Evolutionary conservation across 2,329 filamentous ascomycete genomes (phyloP).

Genomic region (Cucurbitaria berberidis): DNA sequence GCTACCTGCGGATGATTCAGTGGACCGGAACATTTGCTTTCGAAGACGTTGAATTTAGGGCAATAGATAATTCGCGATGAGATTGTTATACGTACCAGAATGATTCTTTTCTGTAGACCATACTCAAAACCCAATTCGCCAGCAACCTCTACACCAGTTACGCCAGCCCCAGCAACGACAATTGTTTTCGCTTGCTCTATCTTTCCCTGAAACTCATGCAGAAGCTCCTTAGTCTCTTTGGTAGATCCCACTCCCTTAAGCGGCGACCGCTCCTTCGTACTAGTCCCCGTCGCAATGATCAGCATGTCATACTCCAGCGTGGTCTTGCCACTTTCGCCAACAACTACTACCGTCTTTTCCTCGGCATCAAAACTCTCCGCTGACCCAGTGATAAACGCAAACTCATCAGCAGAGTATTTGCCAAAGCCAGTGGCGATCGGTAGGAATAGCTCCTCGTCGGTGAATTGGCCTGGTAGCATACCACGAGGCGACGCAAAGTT

Average conservation of each 20-base stretch:
- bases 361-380: background rate
- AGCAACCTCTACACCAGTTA: background rate
- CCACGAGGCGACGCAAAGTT: background rate
- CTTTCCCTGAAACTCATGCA: background rate
- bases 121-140: background rate
- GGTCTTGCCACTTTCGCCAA: background rate
- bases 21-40: background rate
- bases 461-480: background rate
- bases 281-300: background rate
- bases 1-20: background rate
- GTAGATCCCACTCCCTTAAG: background rate
- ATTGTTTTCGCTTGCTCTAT: background rate
- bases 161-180: background rate
- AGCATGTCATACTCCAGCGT: background rate
- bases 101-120: background rate
- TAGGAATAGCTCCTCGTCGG: background rate
- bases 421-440: background rate
- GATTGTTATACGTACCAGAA: background rate
- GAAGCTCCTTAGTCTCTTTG: background rate
- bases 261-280: background rate
- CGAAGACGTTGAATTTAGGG: background rate
- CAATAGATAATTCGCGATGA: too few species aligned
- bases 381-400: background rate
- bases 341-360: background rate
- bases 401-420: background rate